Conservation (phyloP, 306 rosid genomes). For the Cicer pinnatifidum region DNA sequence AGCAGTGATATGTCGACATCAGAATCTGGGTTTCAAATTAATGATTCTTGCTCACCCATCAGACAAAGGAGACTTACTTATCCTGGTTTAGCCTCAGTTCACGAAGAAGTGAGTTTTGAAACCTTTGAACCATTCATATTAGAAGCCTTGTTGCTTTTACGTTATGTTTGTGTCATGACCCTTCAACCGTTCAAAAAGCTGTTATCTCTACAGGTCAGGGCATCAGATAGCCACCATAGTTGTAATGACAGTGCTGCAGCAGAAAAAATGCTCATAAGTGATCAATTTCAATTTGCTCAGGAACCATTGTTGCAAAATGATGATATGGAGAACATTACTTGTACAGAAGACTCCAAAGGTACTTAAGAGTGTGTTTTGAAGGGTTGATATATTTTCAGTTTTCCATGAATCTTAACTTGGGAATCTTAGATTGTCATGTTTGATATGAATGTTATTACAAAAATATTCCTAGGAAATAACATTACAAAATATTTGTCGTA, state of each 20-base stretch:
- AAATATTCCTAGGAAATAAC: not conserved
- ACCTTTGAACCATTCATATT: conserved; percentile 4
- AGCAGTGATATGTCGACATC: conserved; percentile 64
- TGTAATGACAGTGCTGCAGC: conserved; percentile 64
- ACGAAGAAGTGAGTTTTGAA: conserved; percentile 74
- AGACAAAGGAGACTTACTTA: conserved; percentile 54
- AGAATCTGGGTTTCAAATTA: conserved; percentile 72
- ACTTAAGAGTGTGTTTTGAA: conserved; percentile 21
- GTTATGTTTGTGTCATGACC: conserved; percentile 12
- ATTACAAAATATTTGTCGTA: too few relatives aligned
- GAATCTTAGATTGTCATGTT: not conserved
- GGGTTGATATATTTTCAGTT: not conserved
- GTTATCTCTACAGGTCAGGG: conserved; percentile 52
- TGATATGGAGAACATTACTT: conserved; percentile 39
- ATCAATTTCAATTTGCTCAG: conserved; percentile 40
- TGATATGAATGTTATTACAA: not conserved
- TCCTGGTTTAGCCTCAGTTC: conserved; percentile 67
- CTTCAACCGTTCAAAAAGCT: conserved; percentile 15
- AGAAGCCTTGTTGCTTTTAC: conserved; percentile 13
- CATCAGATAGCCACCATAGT: conserved; percentile 67
- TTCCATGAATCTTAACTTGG: not conserved
- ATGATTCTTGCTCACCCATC: conserved; percentile 65
- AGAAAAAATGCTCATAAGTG: conserved; percentile 47
- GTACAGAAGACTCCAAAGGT: conserved; percentile 66
- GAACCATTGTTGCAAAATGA: conserved; percentile 48